phyloP scores from a whole-genome alignment of 495 filamentous ascomycete species.

The Aspergillus biplanus region DNA sequence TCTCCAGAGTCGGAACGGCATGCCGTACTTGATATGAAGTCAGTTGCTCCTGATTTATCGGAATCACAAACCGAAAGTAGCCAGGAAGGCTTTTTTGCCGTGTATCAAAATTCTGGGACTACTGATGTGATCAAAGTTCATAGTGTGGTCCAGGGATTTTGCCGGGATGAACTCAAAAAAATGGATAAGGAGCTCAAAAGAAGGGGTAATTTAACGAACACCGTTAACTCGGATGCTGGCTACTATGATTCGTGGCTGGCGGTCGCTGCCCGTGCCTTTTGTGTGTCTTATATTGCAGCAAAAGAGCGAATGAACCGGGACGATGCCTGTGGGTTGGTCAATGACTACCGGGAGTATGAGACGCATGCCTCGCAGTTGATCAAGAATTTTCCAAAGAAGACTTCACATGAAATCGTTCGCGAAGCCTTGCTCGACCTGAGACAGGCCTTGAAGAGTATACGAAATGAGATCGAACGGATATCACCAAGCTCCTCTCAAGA shows the following conservation, averaged over 20 bases:
- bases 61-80: conserved; percentile 52
- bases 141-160: conserved; percentile 79
- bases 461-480: conserved; percentile 59
- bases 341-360: conserved; percentile 71
- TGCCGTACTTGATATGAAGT: conserved; percentile 25
- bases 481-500: conserved; percentile 54
- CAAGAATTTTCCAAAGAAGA: conserved; percentile 40
- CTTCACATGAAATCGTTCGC: conserved; percentile 43
- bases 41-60: conserved; percentile 34
- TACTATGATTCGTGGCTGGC: conserved; percentile 64
- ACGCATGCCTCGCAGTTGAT: conserved; percentile 66
- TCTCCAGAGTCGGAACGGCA: conserved; percentile 30
- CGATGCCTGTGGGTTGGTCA: conserved; percentile 61
- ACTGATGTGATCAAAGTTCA: conserved; percentile 77
- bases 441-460: conserved; percentile 53
- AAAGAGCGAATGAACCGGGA: conserved; percentile 59
- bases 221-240: conserved; percentile 27
- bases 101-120: conserved; percentile 48
- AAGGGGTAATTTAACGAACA: conserved; percentile 8
- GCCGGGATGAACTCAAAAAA: conserved; percentile 67
- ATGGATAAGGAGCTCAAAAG: conserved; percentile 53
- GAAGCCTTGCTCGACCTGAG: conserved; percentile 51
- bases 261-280: conserved; percentile 61
- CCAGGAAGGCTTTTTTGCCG: conserved; percentile 44
- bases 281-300: conserved; percentile 64